A percentile compares a stretch with the other conserved stretches of the same genome.
phyloP scores from a whole-genome alignment of 2,329 filamentous ascomycete species.

The Botryotinia globosa region DNA sequence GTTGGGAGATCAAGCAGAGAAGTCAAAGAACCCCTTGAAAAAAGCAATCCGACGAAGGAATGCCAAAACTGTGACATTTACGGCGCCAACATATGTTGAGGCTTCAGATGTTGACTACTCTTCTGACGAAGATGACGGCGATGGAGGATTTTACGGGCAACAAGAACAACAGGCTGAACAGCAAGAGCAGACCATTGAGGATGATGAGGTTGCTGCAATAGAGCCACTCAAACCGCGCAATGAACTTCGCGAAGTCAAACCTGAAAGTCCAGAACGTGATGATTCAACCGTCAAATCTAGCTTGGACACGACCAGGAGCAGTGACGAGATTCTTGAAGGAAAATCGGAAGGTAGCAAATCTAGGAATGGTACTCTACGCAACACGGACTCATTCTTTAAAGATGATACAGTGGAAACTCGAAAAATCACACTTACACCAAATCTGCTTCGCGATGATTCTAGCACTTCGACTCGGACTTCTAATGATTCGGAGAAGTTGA shows the following conservation, averaged over 20 bases:
- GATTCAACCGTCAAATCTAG: constrained; percentile 30
- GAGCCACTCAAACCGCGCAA: constrained; percentile 44
- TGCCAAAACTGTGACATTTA: constrained; percentile 69
- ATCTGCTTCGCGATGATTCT: constrained; percentile 79
- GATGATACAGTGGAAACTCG: constrained; percentile 93
- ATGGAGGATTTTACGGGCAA: constrained; percentile 47
- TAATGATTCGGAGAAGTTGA: constrained; percentile 48
- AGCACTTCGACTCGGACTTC: constrained; percentile 43
- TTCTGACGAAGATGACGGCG: constrained; percentile 60
- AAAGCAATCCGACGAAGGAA: constrained; percentile 70
- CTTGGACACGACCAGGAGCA: constrained; percentile 48
- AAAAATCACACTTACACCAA: constrained; percentile 95
- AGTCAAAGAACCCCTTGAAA: constrained; percentile 70
- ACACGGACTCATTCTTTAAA: constrained; percentile 96
- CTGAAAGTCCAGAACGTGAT: constrained; percentile 30
- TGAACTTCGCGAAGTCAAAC: constrained; percentile 37
- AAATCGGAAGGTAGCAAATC: constrained; percentile 61
- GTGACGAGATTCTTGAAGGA: constrained; percentile 65
- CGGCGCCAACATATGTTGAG: constrained; percentile 69
- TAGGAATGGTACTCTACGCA: constrained; percentile 81
- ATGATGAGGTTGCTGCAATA: constrained; percentile 36
- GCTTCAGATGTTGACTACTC: constrained; percentile 70
- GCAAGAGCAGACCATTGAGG: constrained; percentile 42
- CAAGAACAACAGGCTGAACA: constrained; percentile 47
- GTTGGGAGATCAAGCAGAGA: constrained; percentile 68